phyloP scores from a whole-genome alignment of 164 flowering plant genomes.

The Berberis vulgaris region DNA sequence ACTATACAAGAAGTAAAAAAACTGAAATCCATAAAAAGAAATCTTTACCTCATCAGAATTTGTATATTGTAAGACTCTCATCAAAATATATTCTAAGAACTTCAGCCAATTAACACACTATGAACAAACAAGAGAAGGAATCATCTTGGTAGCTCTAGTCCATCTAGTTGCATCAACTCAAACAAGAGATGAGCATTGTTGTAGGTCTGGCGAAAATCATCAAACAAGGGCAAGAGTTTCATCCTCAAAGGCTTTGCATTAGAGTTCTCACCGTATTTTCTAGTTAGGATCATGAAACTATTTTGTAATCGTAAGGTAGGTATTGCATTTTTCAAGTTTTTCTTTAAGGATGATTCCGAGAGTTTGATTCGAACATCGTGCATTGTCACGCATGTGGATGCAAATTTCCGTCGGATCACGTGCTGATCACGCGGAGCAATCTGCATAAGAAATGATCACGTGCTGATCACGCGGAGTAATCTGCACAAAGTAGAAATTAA shows the following conservation, averaged over 20 bases:
- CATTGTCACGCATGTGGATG: constrained; percentile 5
- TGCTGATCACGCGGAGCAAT: too few species aligned
- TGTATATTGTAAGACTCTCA: too few species aligned
- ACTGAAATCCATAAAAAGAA: too few species aligned
- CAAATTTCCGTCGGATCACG: too few species aligned
- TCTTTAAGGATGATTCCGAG: constrained; percentile 31
- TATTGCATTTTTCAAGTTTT: constrained; percentile 56
- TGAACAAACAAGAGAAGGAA: too few species aligned
- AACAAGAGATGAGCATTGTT: constrained; percentile 37
- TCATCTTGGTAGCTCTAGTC: constrained; percentile 10
- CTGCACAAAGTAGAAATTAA: too few species aligned
- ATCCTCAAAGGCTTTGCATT: constrained; percentile 26
- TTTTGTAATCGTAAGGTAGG: constrained; percentile 29
- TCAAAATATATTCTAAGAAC: too few species aligned
- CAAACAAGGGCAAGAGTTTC: constrained; percentile 24
- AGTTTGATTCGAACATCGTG: constrained; percentile 33
- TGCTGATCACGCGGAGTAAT: too few species aligned
- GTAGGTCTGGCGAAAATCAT: constrained; percentile 40
- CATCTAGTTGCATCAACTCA: constrained; percentile 23
- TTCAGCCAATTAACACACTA: constrained; percentile 24
- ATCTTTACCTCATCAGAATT: too few species aligned
- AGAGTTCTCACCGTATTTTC: constrained; percentile 34
- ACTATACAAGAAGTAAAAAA: too few species aligned
- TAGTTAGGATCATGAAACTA: constrained; percentile 43
- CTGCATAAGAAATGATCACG: too few species aligned